Base-by-base conservation (phyloP, 768 basidiomycete species). In the Boletus rubropictus region DNA sequence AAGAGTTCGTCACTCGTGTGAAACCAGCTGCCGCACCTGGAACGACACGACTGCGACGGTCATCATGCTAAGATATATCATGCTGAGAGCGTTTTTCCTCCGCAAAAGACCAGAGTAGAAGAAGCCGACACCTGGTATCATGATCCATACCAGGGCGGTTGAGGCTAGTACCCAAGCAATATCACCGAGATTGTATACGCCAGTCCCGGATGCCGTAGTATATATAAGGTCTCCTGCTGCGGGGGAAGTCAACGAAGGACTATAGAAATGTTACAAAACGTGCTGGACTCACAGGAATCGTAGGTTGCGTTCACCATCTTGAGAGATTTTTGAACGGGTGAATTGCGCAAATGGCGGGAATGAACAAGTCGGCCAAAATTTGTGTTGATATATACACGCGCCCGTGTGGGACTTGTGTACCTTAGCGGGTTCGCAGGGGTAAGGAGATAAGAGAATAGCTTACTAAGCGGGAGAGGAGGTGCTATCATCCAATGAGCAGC, bases 61-160 rank as follows among this genome's bases (percentile, higher is more conserved):
- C 56, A 85, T 76, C 76, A 92, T 82, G 45, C 80, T 81, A 15
- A 86, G 76, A 64, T 81, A 92, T 15, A 95, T 86, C 82, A 94
- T 88, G 33, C 83, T 86, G 17, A 97, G 74, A 0, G 95, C 95
- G 57, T 96, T 96, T 69, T 98, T 98, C 50, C 95, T 73, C 40
- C 95, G 72, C 27, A 96, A 77, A 27, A 99, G 78, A 53, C 90
- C 95, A 12, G 90, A 87, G 67, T 95, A 96, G 70, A 89, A 90
- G 68, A 79, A 88, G 38, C 89, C 88, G 39, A 93, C 82, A 39
- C 86, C 86, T 9, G 85, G 86, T 61, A 89, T 79, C 87, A 90
- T 89, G 52, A 89, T 72, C 75, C 77, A 91, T 29, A 91, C 89
- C 51, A 92, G 74, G 22, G 89, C 92, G 15, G 80, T 91, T 22